Evolutionary conservation across 495 filamentous ascomycete species (phyloP).

Genomic region (Venustampulla echinocandica): DNA sequence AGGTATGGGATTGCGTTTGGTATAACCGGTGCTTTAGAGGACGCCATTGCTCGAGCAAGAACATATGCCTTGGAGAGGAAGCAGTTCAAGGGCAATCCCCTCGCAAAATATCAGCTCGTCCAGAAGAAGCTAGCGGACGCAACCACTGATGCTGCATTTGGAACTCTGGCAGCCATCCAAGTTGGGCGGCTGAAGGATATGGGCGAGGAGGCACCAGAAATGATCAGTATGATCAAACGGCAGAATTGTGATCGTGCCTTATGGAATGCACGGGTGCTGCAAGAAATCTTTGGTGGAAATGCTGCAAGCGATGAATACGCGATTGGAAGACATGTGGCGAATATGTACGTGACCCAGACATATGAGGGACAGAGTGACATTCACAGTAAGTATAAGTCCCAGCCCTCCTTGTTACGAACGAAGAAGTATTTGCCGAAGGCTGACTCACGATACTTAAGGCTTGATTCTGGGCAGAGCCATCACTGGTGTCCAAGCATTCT

Average conservation of each 20-base stretch:
- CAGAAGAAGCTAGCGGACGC: conserved; percentile 97
- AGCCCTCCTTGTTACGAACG: not conserved
- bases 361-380: conserved; percentile 98
- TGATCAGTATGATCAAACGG: conserved; percentile 97
- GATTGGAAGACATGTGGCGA: conserved; percentile 91
- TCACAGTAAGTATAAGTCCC: conserved; percentile 47
- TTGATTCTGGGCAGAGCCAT: conserved; percentile 55
- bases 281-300: conserved; percentile 96
- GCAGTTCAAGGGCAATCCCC: conserved; percentile 92
- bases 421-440: conserved; percentile 5
- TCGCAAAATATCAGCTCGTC: conserved; percentile 96
- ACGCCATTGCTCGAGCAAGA: conserved; percentile 71
- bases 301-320: conserved; percentile 94
- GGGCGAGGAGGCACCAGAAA: conserved; percentile 80
- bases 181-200: conserved; percentile 90
- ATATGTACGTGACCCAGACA: conserved; percentile 94
- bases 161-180: conserved; percentile 75
- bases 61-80: conserved; percentile 84
- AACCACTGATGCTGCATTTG: conserved; percentile 81
- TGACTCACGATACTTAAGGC: conserved; percentile 34
- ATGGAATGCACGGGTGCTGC: conserved; percentile 66
- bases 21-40: conserved; percentile 86
- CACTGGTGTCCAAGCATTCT: conserved; percentile 52
- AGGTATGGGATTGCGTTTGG: conserved; percentile 91
- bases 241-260: conserved; percentile 95